Evolutionary conservation across 805 yeast species (phyloP).

Genomic region (Yamadazyma olivae): DNA sequence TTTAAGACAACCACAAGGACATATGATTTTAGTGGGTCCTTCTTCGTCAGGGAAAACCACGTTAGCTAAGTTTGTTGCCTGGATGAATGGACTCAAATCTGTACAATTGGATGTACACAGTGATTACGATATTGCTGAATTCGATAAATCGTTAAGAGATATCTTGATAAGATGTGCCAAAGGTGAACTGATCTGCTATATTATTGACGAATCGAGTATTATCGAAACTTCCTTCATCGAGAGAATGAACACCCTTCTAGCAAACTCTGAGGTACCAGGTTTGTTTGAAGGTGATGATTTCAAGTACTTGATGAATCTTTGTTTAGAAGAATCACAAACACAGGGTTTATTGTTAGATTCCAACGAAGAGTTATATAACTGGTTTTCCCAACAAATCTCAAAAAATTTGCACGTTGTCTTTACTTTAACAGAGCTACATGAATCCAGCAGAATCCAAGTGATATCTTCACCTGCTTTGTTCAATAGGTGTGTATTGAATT

Average conservation of each 20-base stretch:
- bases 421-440: conserved; percentile 52
- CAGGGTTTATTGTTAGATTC: conserved; percentile 66
- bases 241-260: conserved; percentile 88
- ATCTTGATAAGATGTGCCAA: conserved; percentile 44
- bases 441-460: conserved; percentile 38
- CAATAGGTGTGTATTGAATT: conserved; percentile 82
- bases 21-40: conserved; percentile 79
- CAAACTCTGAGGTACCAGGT: conserved; percentile 92
- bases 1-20: conserved; percentile 83
- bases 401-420: conserved; percentile 79
- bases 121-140: conserved; percentile 55
- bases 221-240: conserved; percentile 78
- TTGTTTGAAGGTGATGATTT: conserved; percentile 76
- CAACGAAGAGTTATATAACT: conserved; percentile 63
- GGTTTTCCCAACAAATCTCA: conserved; percentile 72
- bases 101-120: conserved; percentile 56
- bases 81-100: conserved; percentile 79
- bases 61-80: conserved; percentile 75
- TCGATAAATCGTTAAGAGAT: conserved; percentile 60
- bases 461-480: conserved; percentile 84
- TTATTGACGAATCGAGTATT: conserved; percentile 79
- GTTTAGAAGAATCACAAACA: conserved; percentile 54
- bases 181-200: conserved; percentile 64
- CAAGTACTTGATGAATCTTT: conserved; percentile 46
- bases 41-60: conserved; percentile 81